Percentiles rank a stretch among this genome's conserved stretches.
Conservation (phyloP, 306 rosid species). For the Cajanus cajan region DNA sequence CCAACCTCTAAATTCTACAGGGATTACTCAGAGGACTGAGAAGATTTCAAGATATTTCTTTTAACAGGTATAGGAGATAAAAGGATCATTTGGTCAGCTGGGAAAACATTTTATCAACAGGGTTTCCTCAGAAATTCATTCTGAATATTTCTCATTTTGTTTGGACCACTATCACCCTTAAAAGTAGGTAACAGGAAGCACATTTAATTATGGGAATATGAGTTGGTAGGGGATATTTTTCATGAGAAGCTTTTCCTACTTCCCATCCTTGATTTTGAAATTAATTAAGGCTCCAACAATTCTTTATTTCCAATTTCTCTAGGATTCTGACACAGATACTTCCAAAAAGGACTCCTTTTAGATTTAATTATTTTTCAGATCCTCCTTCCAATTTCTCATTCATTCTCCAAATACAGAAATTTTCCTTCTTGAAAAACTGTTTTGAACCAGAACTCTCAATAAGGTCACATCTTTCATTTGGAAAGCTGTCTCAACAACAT, state of each 20-base stretch:
- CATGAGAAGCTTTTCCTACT: neutral
- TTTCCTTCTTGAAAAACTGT: neutral
- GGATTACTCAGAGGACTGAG: neutral
- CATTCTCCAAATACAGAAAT: neutral
- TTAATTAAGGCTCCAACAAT: neutral
- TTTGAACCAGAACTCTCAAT: neutral
- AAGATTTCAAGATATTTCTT: constrained; percentile 17
- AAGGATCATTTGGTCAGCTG: neutral
- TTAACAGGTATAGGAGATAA: neutral
- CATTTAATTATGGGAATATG: neutral
- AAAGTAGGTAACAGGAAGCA: neutral
- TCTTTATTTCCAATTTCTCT: neutral
- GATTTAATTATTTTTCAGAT: neutral
- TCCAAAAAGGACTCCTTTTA: neutral
- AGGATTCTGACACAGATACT: neutral
- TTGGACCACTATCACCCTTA: neutral
- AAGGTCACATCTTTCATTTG: constrained; percentile 14
- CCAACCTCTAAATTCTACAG: neutral
- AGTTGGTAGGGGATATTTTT: neutral
- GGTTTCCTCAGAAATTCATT: neutral
- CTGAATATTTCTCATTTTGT: neutral
- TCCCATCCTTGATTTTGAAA: neutral
- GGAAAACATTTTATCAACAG: neutral
- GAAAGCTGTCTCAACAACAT: neutral
- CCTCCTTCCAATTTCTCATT: constrained; percentile 1